Evolutionary conservation across 805 yeast species (phyloP).

Genomic region (Candida suzukii): DNA sequence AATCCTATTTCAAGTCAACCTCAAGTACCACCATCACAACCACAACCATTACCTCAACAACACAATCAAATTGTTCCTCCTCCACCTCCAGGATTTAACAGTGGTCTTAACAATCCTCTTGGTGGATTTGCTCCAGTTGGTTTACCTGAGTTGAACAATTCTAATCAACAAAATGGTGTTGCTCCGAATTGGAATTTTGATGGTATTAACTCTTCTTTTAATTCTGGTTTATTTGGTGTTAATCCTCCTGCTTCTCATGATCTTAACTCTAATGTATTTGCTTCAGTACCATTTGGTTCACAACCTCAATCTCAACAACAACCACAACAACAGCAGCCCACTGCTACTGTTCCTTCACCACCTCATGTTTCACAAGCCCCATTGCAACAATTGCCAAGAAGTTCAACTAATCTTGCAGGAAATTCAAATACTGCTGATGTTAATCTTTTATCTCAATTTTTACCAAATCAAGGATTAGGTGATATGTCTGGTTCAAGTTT

Average conservation of each 20-base stretch:
- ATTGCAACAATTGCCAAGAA: background rate
- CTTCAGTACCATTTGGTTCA: background rate
- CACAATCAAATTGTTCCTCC: conserved; percentile 3
- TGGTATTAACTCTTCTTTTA: too few species aligned
- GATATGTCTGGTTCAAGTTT: background rate
- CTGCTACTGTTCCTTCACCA: too few species aligned
- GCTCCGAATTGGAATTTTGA: background rate
- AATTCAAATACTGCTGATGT: background rate
- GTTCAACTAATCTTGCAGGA: too few species aligned
- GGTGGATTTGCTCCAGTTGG: too few species aligned
- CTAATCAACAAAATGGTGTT: too few species aligned
- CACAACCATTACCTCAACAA: conserved; percentile 1
- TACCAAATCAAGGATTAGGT: background rate
- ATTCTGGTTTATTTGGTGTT: background rate
- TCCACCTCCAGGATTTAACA: background rate
- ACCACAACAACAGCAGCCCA: too few species aligned
- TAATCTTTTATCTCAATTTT: background rate
- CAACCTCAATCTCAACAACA: background rate
- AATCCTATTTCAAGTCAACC: background rate
- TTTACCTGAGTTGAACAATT: too few species aligned
- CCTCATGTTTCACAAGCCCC: background rate
- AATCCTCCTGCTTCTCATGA: too few species aligned
- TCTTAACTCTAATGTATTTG: background rate
- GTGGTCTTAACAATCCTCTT: background rate
- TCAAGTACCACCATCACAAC: background rate